phyloP scores from a whole-genome alignment of 169 alveolate genomes.

The Blepharisma undulans region DNA sequence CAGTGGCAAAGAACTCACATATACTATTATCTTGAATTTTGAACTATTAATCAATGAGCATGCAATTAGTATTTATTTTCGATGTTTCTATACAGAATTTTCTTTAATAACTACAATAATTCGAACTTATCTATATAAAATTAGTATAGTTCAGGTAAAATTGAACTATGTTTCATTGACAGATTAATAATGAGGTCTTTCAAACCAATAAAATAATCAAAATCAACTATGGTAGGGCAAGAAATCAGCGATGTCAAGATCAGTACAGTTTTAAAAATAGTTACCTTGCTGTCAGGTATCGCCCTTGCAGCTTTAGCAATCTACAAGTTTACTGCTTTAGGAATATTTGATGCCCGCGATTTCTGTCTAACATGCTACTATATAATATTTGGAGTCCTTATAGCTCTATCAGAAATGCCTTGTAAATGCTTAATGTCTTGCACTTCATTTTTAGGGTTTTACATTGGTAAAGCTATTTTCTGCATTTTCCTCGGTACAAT shows the following conservation, averaged over 20 bases:
- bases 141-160: too few relatives aligned
- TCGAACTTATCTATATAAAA: too few relatives aligned
- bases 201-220: too few relatives aligned
- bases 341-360: neutral
- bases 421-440: neutral
- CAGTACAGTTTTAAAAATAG: neutral
- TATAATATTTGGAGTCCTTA: neutral
- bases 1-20: too few relatives aligned
- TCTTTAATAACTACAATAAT: too few relatives aligned
- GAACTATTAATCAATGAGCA: too few relatives aligned
- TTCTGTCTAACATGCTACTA: neutral
- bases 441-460: neutral
- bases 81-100: too few relatives aligned
- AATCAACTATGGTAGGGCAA: neutral
- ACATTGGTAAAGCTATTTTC: slow-evolving; percentile 9
- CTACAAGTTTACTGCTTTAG: neutral
- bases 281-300: neutral
- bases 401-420: slow-evolving; percentile 27
- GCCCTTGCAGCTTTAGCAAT: neutral
- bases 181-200: too few relatives aligned
- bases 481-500: slow-evolving; percentile 13
- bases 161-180: too few relatives aligned
- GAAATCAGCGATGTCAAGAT: neutral
- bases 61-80: too few relatives aligned
- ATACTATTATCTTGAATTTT: too few relatives aligned